Base-by-base conservation (phyloP, 345 rosid genomes). In the Conringia planisiliqua region DNA sequence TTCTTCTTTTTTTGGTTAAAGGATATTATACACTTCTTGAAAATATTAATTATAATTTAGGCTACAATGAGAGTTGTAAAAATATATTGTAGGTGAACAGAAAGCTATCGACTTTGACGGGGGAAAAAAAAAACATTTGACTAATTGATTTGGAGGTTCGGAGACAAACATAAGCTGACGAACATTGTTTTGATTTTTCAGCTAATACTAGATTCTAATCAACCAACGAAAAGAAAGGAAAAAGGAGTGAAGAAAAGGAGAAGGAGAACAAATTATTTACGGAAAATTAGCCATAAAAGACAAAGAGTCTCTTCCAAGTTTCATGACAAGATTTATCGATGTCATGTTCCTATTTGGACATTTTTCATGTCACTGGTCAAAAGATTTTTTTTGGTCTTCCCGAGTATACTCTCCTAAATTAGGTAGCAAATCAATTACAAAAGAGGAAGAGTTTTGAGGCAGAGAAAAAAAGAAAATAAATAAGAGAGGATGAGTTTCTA, bases 311-410 rank as follows among this genome's bases (percentile, higher is more conserved):
- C 72, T 17, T 74, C 72, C 57, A 51, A 51, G 27, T 24, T 51
- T 10, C 24, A 26, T 57, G 78, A 66, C 72, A 74, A 56, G 72
- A 74, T 66, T 74, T 66, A 74, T 57, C 78, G 12, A 66, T 74
- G 72, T 44, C 67, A 74, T 47, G 52, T 27, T 57, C 58, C 20
- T 74, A 66, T 46, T 66, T 74, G 67, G 66, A 66, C 43, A 66
- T 36, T 56, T 38, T 36, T 46, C 42, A 57, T 74, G 29, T 8
- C n/a, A 57, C 5, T 66, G 33, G 60, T 66, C 67, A 74, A 66
- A 66, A 66, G 43, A 66, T 66, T 46, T 30, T n/a, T n/a, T 4
- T 56, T 74, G 40, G 58, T 16, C 59, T 56, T 73, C 30, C 71
- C 47, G 35, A 63, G 36, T 29, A 6, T 30, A 63, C 26, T 73